Evolutionary conservation across 352 stramenopile genomes (phyloP).

Genomic region (Globisporangium paddicum): DNA sequence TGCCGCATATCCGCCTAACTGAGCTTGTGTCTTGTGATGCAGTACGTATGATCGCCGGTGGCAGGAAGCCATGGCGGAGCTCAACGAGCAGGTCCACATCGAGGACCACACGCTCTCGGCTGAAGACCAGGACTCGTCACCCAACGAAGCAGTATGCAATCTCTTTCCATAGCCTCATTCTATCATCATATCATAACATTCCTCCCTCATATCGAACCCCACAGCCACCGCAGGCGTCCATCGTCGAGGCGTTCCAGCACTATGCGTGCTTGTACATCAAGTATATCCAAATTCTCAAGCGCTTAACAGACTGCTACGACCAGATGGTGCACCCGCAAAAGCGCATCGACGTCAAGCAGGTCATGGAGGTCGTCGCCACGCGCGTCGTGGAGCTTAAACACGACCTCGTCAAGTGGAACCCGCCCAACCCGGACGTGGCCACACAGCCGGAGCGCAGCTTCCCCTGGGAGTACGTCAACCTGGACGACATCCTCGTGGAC

Average conservation of each 20-base stretch:
- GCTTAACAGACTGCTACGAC: slow-evolving; percentile 90
- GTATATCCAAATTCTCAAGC: slow-evolving; percentile 91
- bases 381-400: slow-evolving; percentile 88
- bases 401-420: slow-evolving; percentile 93
- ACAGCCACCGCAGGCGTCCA: slow-evolving; percentile 64
- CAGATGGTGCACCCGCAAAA: slow-evolving; percentile 95
- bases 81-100: slow-evolving; percentile 91
- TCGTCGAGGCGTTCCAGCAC: slow-evolving; percentile 91
- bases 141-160: slow-evolving; percentile 32
- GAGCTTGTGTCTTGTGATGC: too few relatives aligned
- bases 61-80: slow-evolving; percentile 90
- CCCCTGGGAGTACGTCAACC: slow-evolving; percentile 93
- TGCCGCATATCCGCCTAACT: too few relatives aligned
- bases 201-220: too few relatives aligned
- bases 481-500: slow-evolving; percentile 92
- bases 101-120: slow-evolving; percentile 72
- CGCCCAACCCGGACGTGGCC: slow-evolving; percentile 85
- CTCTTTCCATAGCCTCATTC: not conserved
- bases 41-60: slow-evolving; percentile 88
- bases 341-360: slow-evolving; percentile 90
- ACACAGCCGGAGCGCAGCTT: slow-evolving; percentile 82
- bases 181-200: too few relatives aligned
- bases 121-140: slow-evolving; percentile 25
- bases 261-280: slow-evolving; percentile 95
- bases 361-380: slow-evolving; percentile 90